Conservation (phyloP, 768 basidiomycete species). For the Suillus cothurnatus region DNA sequence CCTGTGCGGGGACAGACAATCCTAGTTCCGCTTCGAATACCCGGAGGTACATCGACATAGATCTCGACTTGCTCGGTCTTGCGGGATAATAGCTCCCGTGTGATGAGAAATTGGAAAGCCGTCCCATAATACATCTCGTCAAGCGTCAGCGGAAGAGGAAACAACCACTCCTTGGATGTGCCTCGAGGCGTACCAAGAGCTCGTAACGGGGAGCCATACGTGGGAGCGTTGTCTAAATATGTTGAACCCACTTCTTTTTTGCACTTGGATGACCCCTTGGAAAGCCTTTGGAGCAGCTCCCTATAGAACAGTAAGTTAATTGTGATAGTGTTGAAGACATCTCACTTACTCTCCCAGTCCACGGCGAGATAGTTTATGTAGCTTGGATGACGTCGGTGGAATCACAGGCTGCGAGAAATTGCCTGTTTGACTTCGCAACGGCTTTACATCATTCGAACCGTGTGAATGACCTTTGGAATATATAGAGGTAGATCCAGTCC, state of each 20-base stretch:
- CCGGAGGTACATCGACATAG: slow-evolving; percentile 60
- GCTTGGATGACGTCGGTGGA: slow-evolving; percentile 27
- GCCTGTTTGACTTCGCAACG: slow-evolving; percentile 15
- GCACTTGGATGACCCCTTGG: slow-evolving; percentile 18
- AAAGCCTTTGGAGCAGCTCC: slow-evolving; percentile 31
- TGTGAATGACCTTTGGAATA: slow-evolving; percentile 1
- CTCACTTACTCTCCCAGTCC: slow-evolving; percentile 31
- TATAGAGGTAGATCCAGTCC: slow-evolving; percentile 3
- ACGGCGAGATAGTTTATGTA: slow-evolving; percentile 24
- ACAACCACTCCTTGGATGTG: slow-evolving; percentile 63
- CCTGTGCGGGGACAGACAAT: slow-evolving; percentile 65
- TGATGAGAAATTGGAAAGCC: slow-evolving; percentile 59
- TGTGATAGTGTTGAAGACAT: not conserved
- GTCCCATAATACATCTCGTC: slow-evolving; percentile 64
- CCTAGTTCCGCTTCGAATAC: slow-evolving; percentile 60
- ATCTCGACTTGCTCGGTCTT: slow-evolving; percentile 56
- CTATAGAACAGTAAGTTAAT: slow-evolving; percentile 19
- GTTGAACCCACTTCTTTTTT: slow-evolving; percentile 12
- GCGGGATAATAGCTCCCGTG: slow-evolving; percentile 53
- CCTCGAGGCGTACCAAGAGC: slow-evolving; percentile 42
- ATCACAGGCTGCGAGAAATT: slow-evolving; percentile 30
- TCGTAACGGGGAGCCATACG: slow-evolving; percentile 41
- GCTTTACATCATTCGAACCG: not conserved
- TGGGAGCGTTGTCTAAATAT: slow-evolving; percentile 18
- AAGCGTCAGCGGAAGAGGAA: slow-evolving; percentile 59